Conservation (phyloP, 768 basidiomycete species). For the Porphyrellus cyaneotinctus region DNA sequence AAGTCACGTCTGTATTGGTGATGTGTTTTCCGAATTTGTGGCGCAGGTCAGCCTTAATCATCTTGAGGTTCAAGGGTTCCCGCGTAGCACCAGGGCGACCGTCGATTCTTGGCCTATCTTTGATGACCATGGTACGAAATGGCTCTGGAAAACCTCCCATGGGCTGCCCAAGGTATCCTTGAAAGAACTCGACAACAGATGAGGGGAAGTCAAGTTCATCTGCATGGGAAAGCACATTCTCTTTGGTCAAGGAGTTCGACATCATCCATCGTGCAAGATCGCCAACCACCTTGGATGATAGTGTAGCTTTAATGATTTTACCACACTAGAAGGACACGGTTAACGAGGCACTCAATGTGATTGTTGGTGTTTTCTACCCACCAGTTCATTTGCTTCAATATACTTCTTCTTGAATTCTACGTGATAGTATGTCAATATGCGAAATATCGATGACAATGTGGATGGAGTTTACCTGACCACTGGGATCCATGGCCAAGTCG, state of each 20-base stretch:
- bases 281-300: conserved; percentile 97
- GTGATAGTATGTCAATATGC: conserved; percentile 1
- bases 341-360: conserved; percentile 1
- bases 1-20: conserved; percentile 87
- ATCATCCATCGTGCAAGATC: conserved; percentile 99
- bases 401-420: conserved; percentile 97
- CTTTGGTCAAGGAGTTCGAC: conserved; percentile 83
- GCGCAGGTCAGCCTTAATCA: conserved; percentile 88
- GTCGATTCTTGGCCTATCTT: conserved; percentile 91
- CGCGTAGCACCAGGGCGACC: conserved; percentile 88
- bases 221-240: conserved; percentile 82
- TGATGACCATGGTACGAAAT: conserved; percentile 84
- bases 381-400: conserved; percentile 94
- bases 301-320: conserved; percentile 98
- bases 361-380: conserved; percentile 35
- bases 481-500: conserved; percentile 98
- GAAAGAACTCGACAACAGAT: conserved; percentile 97
- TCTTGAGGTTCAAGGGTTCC: conserved; percentile 89
- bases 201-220: conserved; percentile 96
- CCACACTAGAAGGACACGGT: conserved; percentile 72
- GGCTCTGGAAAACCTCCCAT: conserved; percentile 99
- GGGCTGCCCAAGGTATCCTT: conserved; percentile 97
- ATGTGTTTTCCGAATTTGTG: conserved; percentile 96
- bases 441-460: conserved; percentile 5
- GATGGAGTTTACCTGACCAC: conserved; percentile 84